Conservation (phyloP, 768 basidiomycete species). For the Chalciporus pseudorubinellus region DNA sequence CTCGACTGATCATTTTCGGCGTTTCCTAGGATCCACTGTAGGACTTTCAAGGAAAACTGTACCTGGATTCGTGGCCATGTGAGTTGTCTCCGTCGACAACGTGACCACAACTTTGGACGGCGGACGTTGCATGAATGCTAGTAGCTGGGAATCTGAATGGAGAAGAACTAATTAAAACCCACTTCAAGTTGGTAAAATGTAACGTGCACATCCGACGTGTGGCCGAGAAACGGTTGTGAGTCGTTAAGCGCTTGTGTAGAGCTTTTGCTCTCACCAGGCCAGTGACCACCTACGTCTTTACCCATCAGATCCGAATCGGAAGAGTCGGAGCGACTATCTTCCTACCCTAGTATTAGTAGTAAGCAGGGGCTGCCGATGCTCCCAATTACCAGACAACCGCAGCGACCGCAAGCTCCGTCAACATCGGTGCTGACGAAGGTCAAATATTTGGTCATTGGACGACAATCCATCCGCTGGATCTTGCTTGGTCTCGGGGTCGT, state of each 20-base stretch:
- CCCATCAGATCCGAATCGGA: no score
- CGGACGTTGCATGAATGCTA: not conserved
- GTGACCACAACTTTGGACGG: no score
- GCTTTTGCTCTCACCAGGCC: no score
- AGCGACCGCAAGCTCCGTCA: not conserved
- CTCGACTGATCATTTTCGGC: not conserved
- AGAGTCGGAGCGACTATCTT: no score
- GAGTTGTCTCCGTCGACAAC: not conserved
- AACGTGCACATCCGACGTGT: no score
- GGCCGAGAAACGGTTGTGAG: no score
- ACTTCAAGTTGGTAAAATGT: no score
- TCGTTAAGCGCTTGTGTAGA: no score
- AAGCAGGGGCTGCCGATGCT: constrained; percentile 2
- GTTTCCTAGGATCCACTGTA: not conserved
- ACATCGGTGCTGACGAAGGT: not conserved
- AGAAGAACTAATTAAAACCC: no score
- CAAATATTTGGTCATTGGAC: not conserved
- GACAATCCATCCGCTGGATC: constrained; percentile 3
- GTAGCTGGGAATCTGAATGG: not conserved
- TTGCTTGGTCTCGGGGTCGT: constrained; percentile 1
- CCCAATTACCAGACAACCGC: constrained; percentile 1
- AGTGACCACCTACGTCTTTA: no score
- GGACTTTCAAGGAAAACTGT: not conserved
- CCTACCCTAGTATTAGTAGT: no score
- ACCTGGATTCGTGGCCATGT: not conserved